These are phyloP conservation scores for Lantana camara DNA, from an alignment of 257 asterid species.

Conservation along the genomic window DNA sequence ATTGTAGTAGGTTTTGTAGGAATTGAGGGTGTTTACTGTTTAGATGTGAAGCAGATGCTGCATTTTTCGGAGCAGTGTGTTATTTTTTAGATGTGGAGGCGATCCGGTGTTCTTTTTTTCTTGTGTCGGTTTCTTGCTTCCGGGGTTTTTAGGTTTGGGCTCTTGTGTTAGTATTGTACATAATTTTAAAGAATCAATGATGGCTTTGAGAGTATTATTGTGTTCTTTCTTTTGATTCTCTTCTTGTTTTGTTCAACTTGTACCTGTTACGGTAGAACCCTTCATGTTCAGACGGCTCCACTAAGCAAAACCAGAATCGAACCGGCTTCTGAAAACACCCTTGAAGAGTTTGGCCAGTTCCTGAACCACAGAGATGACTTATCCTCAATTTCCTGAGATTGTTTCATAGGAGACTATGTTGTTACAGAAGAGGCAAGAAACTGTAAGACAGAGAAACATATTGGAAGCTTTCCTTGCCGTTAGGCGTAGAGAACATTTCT, in stretches of 20 bases:
- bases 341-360: too few species aligned
- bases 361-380: too few species aligned
- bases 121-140: conserved; percentile 18
- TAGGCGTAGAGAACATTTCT: too few species aligned
- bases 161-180: conserved; percentile 33
- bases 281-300: too few species aligned
- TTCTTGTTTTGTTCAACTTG: neutral
- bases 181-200: conserved; percentile 15
- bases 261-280: too few species aligned
- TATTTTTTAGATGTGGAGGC: neutral
- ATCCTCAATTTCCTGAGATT: too few species aligned
- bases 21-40: conserved; percentile 4
- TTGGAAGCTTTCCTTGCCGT: too few species aligned
- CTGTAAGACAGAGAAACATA: too few species aligned
- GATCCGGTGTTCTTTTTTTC: conserved; percentile 15
- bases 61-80: conserved; percentile 14
- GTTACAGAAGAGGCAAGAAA: too few species aligned
- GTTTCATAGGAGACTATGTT: too few species aligned
- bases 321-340: too few species aligned
- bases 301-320: too few species aligned
- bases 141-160: conserved; percentile 18
- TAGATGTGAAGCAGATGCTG: neutral
- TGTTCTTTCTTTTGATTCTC: neutral
- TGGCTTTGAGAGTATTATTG: neutral
- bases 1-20: neutral